These are phyloP conservation scores for Afroboletus lepidellus DNA, from an alignment of 1,284 basidiomycete species.

Conservation along the genomic window DNA sequence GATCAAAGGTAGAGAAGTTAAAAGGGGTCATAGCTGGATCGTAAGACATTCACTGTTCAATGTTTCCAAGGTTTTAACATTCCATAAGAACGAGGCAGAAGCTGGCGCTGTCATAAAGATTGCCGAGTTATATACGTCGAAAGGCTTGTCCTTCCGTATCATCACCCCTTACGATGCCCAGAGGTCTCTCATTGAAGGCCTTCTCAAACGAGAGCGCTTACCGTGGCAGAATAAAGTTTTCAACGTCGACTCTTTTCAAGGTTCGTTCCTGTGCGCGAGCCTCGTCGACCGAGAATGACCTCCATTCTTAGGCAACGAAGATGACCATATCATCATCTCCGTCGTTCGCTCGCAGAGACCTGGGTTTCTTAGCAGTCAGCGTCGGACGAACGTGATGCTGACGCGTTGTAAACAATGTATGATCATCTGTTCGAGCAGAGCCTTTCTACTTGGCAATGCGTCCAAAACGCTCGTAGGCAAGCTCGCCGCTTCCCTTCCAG, in stretches of 20 bases:
- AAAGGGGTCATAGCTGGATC: conserved; percentile 25
- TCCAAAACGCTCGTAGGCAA: conserved; percentile 46
- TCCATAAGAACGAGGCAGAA: conserved; percentile 27
- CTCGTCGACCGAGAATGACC: conserved; percentile 19
- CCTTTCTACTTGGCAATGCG: conserved; percentile 43
- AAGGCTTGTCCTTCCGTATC: conserved; percentile 21
- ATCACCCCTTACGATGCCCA: conserved; percentile 60
- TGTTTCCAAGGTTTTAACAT: not conserved
- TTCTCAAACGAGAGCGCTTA: conserved; percentile 43
- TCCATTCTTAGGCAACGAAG: conserved; percentile 31
- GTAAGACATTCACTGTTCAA: conserved; percentile 13
- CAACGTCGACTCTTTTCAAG: conserved; percentile 67
- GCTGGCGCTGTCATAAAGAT: conserved; percentile 23
- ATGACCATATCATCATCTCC: conserved; percentile 61
- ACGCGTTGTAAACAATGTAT: conserved; percentile 57
- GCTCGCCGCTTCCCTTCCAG: conserved; percentile 40
- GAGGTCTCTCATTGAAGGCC: conserved; percentile 48
- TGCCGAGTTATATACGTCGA: conserved; percentile 11
- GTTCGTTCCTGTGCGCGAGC: conserved; percentile 33
- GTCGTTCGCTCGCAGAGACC: conserved; percentile 46
- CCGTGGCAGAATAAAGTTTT: conserved; percentile 57
- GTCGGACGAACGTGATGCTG: conserved; percentile 69
- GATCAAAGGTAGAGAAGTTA: conserved; percentile 22
- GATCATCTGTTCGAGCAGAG: conserved; percentile 49
- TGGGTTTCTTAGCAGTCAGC: conserved; percentile 49